These are phyloP conservation scores for Phytophthora sp. DNA, from an alignment of 352 stramenopile species.

Conservation along the genomic window DNA sequence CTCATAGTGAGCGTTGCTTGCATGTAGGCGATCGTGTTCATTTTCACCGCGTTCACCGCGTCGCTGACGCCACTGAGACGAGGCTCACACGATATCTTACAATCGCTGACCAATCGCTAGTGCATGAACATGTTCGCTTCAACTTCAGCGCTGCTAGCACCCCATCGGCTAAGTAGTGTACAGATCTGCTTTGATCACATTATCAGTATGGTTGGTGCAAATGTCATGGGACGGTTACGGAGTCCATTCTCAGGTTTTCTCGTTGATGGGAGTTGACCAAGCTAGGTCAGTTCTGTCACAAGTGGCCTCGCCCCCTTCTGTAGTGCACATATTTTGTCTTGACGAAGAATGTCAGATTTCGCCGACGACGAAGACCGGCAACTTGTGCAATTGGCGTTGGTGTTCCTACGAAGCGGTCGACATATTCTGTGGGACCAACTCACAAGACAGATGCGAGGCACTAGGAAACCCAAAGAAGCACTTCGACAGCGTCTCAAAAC, in stretches of 20 bases:
- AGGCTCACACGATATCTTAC: neutral
- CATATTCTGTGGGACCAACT: slow-evolving; percentile 45
- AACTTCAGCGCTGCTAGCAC: too few species aligned
- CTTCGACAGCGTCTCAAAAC: slow-evolving; percentile 63
- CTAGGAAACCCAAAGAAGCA: slow-evolving; percentile 37
- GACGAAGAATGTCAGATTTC: slow-evolving; percentile 53
- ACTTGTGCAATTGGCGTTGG: slow-evolving; percentile 48
- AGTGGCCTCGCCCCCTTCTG: too few species aligned
- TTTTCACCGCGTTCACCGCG: too few species aligned
- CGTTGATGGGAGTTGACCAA: slow-evolving; percentile 36
- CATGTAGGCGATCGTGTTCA: neutral
- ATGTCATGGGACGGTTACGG: slow-evolving; percentile 6
- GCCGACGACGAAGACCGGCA: slow-evolving; percentile 62
- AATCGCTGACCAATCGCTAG: neutral
- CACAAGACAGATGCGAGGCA: slow-evolving; percentile 29
- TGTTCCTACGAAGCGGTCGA: slow-evolving; percentile 8
- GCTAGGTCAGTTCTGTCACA: slow-evolving; percentile 23
- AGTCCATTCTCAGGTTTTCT: slow-evolving; percentile 4
- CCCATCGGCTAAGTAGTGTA: slow-evolving; percentile 20
- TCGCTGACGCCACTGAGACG: neutral
- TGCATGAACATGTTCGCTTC: neutral
- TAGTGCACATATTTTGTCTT: too few species aligned
- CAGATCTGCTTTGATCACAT: slow-evolving; percentile 17
- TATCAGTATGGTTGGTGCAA: neutral
- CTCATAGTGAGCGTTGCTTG: neutral